Conservation (phyloP, 768 basidiomycete genomes). For the Exidia glandulosa region DNA sequence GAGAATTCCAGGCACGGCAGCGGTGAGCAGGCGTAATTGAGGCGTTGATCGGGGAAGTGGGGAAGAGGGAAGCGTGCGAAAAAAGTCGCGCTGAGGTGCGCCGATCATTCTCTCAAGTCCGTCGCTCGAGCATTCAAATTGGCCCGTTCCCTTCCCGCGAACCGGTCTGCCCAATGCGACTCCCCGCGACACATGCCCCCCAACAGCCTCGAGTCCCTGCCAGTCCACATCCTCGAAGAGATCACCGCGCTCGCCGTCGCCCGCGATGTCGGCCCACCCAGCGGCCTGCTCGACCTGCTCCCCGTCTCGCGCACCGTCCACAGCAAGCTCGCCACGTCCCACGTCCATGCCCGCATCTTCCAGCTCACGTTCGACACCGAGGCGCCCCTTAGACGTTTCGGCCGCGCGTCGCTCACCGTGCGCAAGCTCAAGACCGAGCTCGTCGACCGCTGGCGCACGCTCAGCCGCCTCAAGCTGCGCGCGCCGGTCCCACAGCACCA, state of each 20-base stretch:
- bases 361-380: constrained; percentile 35
- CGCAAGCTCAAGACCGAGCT: constrained; percentile 39
- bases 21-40: too few relatives aligned
- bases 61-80: too few relatives aligned
- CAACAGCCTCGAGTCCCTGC: constrained; percentile 24
- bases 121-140: too few relatives aligned
- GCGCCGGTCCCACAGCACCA: constrained; percentile 22
- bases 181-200: too few relatives aligned
- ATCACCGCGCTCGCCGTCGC: constrained; percentile 37
- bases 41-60: too few relatives aligned
- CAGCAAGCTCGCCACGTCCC: constrained; percentile 34
- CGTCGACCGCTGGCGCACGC: constrained; percentile 31
- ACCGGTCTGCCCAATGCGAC: neutral
- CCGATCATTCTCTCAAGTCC: too few relatives aligned
- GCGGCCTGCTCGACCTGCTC: constrained; percentile 32
- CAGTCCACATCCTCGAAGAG: constrained; percentile 45
- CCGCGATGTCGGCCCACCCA: constrained; percentile 23
- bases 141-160: too few relatives aligned
- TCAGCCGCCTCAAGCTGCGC: constrained; percentile 34
- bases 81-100: too few relatives aligned
- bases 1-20: too few relatives aligned
- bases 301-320: constrained; percentile 36
- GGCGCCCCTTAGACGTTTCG: constrained; percentile 23
- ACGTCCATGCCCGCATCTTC: constrained; percentile 48
- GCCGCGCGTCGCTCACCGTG: constrained; percentile 28